Evolutionary conservation across 2,329 filamentous ascomycete genomes (phyloP).

Genomic region (Sporothrix globosa): DNA sequence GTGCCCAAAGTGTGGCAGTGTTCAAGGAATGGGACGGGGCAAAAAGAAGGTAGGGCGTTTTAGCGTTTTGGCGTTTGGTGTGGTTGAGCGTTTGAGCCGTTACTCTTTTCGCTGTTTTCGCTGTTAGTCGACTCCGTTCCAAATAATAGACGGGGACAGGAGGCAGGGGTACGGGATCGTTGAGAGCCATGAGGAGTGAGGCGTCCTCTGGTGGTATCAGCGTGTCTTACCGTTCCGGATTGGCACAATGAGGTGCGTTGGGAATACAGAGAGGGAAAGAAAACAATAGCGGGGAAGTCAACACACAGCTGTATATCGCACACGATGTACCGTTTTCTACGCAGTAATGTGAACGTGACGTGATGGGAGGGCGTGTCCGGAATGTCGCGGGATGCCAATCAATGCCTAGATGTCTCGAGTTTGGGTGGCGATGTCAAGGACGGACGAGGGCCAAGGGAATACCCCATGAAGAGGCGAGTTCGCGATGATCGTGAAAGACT

Average conservation of each 20-base stretch:
- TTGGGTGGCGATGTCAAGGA: not conserved
- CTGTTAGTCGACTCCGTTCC: slow-evolving; percentile 16
- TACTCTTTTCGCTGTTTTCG: slow-evolving; percentile 20
- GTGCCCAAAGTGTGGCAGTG: slow-evolving; percentile 12
- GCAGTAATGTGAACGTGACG: slow-evolving; percentile 4
- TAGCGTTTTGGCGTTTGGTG: not conserved
- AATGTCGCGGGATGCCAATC: slow-evolving; percentile 11
- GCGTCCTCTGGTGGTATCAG: not conserved
- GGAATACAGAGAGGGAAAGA: not conserved
- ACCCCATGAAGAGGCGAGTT: not conserved
- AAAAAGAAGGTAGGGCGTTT: slow-evolving; percentile 20
- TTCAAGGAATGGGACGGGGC: not conserved
- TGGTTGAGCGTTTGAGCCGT: slow-evolving; percentile 19
- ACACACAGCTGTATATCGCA: not conserved
- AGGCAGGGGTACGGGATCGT: not conserved
- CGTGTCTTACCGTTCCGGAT: slow-evolving; percentile 15
- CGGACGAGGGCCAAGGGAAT: not conserved
- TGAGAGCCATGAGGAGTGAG: not conserved
- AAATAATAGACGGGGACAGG: not conserved
- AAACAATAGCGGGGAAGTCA: not conserved
- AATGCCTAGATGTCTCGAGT: not conserved
- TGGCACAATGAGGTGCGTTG: not conserved
- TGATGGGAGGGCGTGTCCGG: slow-evolving; percentile 1
- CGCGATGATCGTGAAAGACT: not conserved
- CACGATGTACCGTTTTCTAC: not conserved